Conservation (phyloP, 805 yeast genomes). For the Kazachstania psychrophila region DNA sequence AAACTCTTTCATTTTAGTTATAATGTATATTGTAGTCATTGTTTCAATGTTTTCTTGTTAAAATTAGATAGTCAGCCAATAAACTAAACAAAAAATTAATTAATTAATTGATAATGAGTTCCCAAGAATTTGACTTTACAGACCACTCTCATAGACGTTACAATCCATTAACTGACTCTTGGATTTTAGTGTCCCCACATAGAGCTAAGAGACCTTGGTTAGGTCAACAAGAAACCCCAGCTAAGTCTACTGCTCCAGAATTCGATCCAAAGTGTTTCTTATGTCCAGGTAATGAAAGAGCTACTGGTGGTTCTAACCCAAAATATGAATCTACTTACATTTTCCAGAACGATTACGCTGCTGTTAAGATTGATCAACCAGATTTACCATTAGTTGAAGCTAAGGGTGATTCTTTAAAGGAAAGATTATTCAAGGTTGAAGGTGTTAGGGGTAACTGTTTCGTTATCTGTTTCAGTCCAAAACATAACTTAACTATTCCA, state of each 20-base stretch:
- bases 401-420: constrained; percentile 26
- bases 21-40: too few species aligned
- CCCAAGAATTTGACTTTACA: constrained; percentile 36
- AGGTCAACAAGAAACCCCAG: constrained; percentile 53
- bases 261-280: constrained; percentile 61
- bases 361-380: constrained; percentile 53
- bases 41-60: too few species aligned
- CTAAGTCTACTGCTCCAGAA: constrained; percentile 36
- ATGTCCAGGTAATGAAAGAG: constrained; percentile 63
- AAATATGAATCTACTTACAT: constrained; percentile 47
- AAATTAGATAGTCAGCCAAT: too few species aligned
- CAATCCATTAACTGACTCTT: constrained; percentile 59
- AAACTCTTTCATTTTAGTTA: too few species aligned
- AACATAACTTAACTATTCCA: constrained; percentile 59
- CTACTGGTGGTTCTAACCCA: constrained; percentile 53
- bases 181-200: constrained; percentile 69
- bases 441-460: constrained; percentile 60
- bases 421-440: constrained; percentile 41
- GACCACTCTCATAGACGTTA: constrained; percentile 60
- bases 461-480: constrained; percentile 66
- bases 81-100: too few species aligned
- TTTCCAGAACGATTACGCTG: constrained; percentile 63
- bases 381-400: constrained; percentile 24
- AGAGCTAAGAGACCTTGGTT: constrained; percentile 75
- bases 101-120: constrained; percentile 11